A percentile compares a stretch with the other conserved stretches of the same genome.
Evolutionary conservation across 2,329 filamentous ascomycete species (phyloP).

Genomic region (Fusarium praegraminearum): DNA sequence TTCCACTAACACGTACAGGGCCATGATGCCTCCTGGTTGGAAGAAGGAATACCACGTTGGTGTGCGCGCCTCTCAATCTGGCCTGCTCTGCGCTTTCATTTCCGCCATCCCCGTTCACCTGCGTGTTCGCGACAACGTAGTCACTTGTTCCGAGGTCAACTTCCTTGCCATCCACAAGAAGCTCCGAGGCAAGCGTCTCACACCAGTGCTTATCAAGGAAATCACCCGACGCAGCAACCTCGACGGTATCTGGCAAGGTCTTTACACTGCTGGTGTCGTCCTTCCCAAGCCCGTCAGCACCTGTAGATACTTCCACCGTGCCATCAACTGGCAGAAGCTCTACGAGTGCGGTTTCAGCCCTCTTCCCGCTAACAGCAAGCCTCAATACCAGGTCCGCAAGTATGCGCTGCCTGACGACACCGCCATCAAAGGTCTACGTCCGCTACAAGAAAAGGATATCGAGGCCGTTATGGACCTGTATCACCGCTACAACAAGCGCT

Average conservation of each 20-base stretch:
- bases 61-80: constrained; percentile 84
- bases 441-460: constrained; percentile 83
- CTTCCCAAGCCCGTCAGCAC: constrained; percentile 93
- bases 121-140: constrained; percentile 78
- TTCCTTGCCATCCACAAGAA: constrained; percentile 99
- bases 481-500: constrained; percentile 80
- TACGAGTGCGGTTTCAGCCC: constrained; percentile 95
- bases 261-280: constrained; percentile 93
- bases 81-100: constrained; percentile 94
- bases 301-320: constrained; percentile 94
- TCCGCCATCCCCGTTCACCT: constrained; percentile 90
- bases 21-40: constrained; percentile 95
- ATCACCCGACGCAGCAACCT: constrained; percentile 93
- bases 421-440: constrained; percentile 78
- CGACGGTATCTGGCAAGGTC: constrained; percentile 89
- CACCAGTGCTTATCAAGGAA: constrained; percentile 96
- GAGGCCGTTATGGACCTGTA: constrained; percentile 80
- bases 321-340: constrained; percentile 95
- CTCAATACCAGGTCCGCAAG: constrained; percentile 84
- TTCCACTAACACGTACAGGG: constrained; percentile 67
- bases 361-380: constrained; percentile 84
- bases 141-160: constrained; percentile 93
- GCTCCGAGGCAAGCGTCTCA: constrained; percentile 89
- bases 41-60: constrained; percentile 94
- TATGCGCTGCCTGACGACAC: constrained; percentile 85